These are phyloP conservation scores for Plasmodium gonderi DNA, from an alignment of 169 alveolate species.

Conservation along the genomic window DNA sequence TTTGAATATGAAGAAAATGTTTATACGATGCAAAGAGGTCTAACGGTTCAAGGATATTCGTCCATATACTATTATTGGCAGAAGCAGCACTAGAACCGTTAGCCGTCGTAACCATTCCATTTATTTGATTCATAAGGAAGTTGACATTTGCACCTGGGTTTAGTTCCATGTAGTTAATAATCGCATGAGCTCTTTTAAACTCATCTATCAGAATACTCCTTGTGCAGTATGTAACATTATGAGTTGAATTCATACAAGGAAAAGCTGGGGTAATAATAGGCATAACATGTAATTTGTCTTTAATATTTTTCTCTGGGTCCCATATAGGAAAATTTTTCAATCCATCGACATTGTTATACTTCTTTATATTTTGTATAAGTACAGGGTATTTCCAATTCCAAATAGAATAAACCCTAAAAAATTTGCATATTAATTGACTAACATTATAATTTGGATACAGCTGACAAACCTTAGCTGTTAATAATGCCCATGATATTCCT, in stretches of 20 bases:
- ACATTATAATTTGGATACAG: constrained; percentile 95
- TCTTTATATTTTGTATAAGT: constrained; percentile 90
- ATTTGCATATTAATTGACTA: constrained; percentile 92
- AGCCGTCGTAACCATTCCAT: background rate
- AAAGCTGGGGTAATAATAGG: constrained; percentile 98
- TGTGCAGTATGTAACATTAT: constrained; percentile 94
- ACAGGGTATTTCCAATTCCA: constrained; percentile 94
- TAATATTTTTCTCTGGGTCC: constrained; percentile 91
- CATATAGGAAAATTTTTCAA: constrained; percentile 92
- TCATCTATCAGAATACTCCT: constrained; percentile 94
- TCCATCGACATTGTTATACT: constrained; percentile 88
- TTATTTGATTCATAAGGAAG: constrained; percentile 13
- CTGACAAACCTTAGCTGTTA: constrained; percentile 97
- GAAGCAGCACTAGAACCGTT: background rate
- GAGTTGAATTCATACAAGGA: constrained; percentile 98
- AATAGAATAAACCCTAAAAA: constrained; percentile 92
- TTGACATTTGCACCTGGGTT: constrained; percentile 35
- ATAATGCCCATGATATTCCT: constrained; percentile 99
- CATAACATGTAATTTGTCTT: constrained; percentile 94
- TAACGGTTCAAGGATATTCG: constrained; percentile 81
- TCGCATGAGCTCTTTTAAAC: constrained; percentile 85
- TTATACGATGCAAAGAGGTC: constrained; percentile 84
- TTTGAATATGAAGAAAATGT: constrained; percentile 87
- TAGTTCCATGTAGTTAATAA: constrained; percentile 74
- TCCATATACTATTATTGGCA: constrained; percentile 76